phyloP scores from a whole-genome alignment of 2,329 filamentous ascomycete species.

The Rhynchosporium secalis region DNA sequence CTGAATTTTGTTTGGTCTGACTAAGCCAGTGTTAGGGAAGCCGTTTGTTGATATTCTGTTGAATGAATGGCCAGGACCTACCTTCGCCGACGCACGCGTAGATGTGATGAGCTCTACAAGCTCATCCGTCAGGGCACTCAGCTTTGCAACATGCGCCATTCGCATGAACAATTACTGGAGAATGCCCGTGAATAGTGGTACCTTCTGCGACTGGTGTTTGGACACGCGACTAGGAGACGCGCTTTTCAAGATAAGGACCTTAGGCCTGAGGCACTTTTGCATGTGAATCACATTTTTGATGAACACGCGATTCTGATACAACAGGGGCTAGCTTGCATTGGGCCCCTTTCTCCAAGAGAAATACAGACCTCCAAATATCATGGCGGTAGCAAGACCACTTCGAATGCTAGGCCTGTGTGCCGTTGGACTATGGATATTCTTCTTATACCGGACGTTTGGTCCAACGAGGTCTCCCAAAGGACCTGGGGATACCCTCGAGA shows the following conservation, averaged over 20 bases:
- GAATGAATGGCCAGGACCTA: neutral
- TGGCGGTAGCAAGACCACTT: conserved; percentile 85
- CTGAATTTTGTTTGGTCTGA: conserved; percentile 44
- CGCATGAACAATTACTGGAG: neutral
- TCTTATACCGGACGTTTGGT: conserved; percentile 73
- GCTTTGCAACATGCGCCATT: conserved; percentile 71
- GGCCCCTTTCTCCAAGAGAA: conserved; percentile 21
- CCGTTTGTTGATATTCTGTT: neutral
- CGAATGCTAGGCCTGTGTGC: conserved; percentile 74
- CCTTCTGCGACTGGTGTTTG: neutral
- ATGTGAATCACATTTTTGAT: neutral
- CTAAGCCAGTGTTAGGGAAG: conserved; percentile 31
- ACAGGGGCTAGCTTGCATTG: neutral
- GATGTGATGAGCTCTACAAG: conserved; percentile 65
- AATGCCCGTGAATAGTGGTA: neutral
- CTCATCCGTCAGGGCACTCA: conserved; percentile 67
- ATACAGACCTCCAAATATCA: conserved; percentile 45
- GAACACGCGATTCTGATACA: conserved; percentile 19
- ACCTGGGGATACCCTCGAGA: conserved; percentile 50
- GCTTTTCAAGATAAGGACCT: neutral
- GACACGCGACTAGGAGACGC: conserved; percentile 24
- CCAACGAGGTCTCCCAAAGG: conserved; percentile 48
- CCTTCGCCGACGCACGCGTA: conserved; percentile 52
- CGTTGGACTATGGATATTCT: conserved; percentile 72
- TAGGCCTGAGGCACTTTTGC: conserved; percentile 3